Evolutionary conservation across 2,329 filamentous ascomycete species (phyloP).

Genomic region (Alternaria solani): DNA sequence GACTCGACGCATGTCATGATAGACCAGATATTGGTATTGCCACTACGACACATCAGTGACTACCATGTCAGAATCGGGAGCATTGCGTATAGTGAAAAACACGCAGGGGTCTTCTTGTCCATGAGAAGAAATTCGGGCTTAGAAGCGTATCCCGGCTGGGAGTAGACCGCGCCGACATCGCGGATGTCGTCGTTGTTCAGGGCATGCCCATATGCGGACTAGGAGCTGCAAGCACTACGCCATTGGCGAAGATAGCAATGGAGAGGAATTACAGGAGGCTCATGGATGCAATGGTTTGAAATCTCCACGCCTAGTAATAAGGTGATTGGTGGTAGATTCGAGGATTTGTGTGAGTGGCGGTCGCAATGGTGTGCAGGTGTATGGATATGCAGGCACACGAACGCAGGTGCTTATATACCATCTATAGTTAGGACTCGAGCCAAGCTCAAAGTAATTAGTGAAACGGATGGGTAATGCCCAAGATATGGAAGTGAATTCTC

Average conservation of each 20-base stretch:
- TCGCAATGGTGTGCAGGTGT: neutral
- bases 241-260: neutral
- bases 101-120: conserved; percentile 16
- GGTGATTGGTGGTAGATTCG: neutral
- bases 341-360: no score
- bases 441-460: neutral
- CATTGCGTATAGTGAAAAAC: conserved; percentile 16
- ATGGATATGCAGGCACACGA: neutral
- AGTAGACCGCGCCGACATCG: conserved; percentile 29
- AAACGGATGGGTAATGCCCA: neutral
- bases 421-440: neutral
- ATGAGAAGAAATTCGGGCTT: conserved; percentile 19
- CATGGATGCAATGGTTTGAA: neutral
- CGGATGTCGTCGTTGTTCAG: conserved; percentile 23
- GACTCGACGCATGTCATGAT: conserved; percentile 20
- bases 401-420: neutral
- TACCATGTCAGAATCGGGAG: neutral
- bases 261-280: neutral
- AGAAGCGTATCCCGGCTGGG: conserved; percentile 18
- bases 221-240: conserved; percentile 2
- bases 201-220: conserved; percentile 31
- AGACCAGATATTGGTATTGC: conserved; percentile 4
- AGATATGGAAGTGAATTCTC: neutral
- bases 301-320: neutral
- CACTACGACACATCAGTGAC: conserved; percentile 3